These are phyloP conservation scores for Cytospora piceicola DNA, from an alignment of 2,329 filamentous ascomycete species.

Conservation along the genomic window DNA sequence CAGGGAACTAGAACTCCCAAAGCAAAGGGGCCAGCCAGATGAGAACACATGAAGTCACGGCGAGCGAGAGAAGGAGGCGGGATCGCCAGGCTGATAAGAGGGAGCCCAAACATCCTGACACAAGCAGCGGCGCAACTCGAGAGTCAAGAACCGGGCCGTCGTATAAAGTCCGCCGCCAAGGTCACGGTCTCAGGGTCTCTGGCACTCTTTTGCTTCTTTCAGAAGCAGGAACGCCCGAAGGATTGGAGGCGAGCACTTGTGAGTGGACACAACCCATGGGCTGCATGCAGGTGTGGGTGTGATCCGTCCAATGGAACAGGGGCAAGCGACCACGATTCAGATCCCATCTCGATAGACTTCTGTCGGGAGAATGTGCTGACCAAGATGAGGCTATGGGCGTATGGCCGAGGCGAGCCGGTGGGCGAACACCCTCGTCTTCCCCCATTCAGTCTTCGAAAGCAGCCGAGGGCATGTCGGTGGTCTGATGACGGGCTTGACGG, in stretches of 20 bases:
- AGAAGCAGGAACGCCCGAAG: constrained; percentile 7
- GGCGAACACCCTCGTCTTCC: background rate
- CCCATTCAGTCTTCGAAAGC: background rate
- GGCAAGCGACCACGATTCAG: background rate
- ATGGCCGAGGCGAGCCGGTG: background rate
- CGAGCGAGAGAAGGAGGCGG: background rate
- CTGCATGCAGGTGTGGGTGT: background rate
- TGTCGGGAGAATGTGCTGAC: background rate
- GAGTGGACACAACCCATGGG: background rate
- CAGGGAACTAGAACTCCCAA: background rate
- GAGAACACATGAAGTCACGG: background rate
- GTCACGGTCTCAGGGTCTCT: background rate
- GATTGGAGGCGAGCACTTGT: constrained; percentile 2
- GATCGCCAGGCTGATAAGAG: background rate
- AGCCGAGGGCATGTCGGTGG: background rate
- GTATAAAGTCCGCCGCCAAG: constrained; percentile 8
- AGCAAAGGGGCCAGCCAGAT: background rate
- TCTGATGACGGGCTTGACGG: background rate
- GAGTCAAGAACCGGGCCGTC: background rate
- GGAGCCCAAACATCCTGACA: background rate
- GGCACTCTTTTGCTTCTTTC: background rate
- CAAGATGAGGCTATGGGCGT: background rate
- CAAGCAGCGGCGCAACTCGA: background rate
- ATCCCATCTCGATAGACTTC: background rate
- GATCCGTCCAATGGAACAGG: background rate